Evolutionary conservation across 2,329 filamentous ascomycete genomes (phyloP).

Genomic region (Aspergillus awamori): DNA sequence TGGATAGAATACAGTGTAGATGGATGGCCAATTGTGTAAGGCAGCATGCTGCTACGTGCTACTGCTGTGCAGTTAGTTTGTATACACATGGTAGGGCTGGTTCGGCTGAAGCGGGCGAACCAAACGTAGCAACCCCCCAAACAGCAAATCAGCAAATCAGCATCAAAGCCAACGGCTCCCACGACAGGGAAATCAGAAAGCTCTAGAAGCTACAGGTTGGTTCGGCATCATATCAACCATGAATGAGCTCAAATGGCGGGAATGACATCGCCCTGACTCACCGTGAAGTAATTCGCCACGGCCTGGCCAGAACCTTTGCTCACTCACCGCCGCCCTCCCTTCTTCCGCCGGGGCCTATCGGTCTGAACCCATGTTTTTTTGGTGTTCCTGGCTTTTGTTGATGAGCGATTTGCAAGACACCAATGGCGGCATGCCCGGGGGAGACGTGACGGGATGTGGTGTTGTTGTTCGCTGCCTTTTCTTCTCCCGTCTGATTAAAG

Average conservation of each 20-base stretch:
- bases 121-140: not conserved
- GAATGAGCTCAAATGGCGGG: not conserved
- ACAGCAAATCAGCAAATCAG: not conserved
- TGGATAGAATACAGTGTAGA: no score
- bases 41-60: not conserved
- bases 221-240: not conserved
- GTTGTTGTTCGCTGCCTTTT: not conserved
- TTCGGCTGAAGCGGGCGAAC: not conserved
- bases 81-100: not conserved
- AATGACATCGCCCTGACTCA: slow-evolving; percentile 7
- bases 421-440: not conserved
- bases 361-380: not conserved
- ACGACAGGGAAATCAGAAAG: not conserved
- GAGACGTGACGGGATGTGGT: not conserved
- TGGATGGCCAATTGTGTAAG: no score
- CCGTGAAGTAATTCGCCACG: slow-evolving; percentile 9
- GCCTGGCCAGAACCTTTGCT: not conserved
- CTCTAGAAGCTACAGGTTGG: not conserved
- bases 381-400: not conserved
- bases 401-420: not conserved
- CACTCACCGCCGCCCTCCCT: not conserved
- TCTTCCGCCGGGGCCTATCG: not conserved
- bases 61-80: not conserved
- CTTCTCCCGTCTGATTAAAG: not conserved
- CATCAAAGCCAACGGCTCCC: not conserved